Percentiles rank a stretch among this genome's conserved stretches.
Evolutionary conservation across 176 grass and related monocot species (phyloP).

Genomic region (Saccharum officinarum): DNA sequence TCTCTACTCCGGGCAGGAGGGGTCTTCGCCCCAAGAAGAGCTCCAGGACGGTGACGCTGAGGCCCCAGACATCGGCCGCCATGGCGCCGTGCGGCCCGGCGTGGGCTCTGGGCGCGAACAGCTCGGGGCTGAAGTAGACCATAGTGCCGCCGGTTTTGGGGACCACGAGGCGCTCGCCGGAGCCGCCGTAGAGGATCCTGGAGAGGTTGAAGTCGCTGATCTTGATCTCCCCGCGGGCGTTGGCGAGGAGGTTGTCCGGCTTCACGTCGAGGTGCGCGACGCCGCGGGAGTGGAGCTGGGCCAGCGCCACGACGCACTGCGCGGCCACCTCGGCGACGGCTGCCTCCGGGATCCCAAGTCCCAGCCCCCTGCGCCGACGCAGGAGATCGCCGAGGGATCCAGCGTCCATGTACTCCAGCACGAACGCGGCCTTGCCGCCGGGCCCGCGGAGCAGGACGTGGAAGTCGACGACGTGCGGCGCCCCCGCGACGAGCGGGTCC

Average conservation of each 20-base stretch:
- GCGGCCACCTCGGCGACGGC: conserved; percentile 40
- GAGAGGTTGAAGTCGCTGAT: conserved; percentile 24
- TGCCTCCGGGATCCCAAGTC: conserved; percentile 24
- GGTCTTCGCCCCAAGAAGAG: neutral
- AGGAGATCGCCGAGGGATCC: conserved; percentile 14
- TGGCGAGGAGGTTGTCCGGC: conserved; percentile 37
- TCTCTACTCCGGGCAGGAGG: neutral
- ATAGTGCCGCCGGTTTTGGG: neutral
- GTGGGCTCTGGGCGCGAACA: neutral
- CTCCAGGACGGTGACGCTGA: neutral
- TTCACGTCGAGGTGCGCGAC: conserved; percentile 40
- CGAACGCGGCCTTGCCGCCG: neutral
- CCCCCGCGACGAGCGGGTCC: neutral
- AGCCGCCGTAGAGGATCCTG: neutral
- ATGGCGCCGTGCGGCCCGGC: neutral
- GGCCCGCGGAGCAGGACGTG: conserved; percentile 26
- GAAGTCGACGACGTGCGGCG: conserved; percentile 33
- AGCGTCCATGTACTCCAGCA: conserved; percentile 53
- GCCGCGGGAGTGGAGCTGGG: neutral
- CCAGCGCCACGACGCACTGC: neutral
- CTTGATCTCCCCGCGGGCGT: conserved; percentile 24
- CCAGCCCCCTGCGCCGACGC: neutral
- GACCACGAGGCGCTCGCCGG: neutral
- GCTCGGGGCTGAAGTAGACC: neutral
- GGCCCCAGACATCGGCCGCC: neutral